Base-by-base conservation (phyloP, 495 filamentous ascomycete species). In the Hypomontagnella monticulosa region DNA sequence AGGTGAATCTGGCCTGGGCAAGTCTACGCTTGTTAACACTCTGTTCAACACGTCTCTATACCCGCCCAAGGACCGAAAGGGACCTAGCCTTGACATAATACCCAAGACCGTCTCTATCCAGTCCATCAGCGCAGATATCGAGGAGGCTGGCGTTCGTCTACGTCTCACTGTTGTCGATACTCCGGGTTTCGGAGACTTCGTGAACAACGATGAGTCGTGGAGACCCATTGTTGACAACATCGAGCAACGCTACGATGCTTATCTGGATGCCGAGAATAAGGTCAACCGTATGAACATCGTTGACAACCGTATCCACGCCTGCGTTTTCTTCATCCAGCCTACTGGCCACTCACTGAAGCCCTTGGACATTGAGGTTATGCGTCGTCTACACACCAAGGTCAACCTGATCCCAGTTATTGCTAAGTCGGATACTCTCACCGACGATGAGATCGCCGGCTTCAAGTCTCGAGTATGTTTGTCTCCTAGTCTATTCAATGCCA, bases 151-250 rank as follows among this genome's bases (percentile, higher is more conserved):
- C 61, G 95, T 99, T 55, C 96, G 95, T 75, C 90, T 99, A 66
- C 93, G 95, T 47, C 79, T 99, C 75, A 99, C 93, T 16, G 96
- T 99, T 38, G 93, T 99, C 62, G 95, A 99, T 75, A 99, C 95
- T 16, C 95, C 95, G 10, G 95, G 95, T 61, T 99, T 98, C 75
- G 95, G 95, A 70, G 95, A 99, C 80, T 98, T 98, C 73, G 96
- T 99, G 67, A 98, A 99, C 88, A 99, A 99, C 73, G 96, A 98
- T 69, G 95, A 97, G 78, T 99, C 95, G 18, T 99, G 95, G 95
- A 85, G 93, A 70, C 95, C 95, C 41, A 99, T 99, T 81, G 89
- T 97, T 61, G 94, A 99, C 83, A 97, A 98, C 85, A 97, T 99
- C 70, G 96, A 99, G 84, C 92, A 96, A 83, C 90, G 95, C 63